Base-by-base conservation (phyloP, 208 protist species). In the Leishmania martiniquensis region DNA sequence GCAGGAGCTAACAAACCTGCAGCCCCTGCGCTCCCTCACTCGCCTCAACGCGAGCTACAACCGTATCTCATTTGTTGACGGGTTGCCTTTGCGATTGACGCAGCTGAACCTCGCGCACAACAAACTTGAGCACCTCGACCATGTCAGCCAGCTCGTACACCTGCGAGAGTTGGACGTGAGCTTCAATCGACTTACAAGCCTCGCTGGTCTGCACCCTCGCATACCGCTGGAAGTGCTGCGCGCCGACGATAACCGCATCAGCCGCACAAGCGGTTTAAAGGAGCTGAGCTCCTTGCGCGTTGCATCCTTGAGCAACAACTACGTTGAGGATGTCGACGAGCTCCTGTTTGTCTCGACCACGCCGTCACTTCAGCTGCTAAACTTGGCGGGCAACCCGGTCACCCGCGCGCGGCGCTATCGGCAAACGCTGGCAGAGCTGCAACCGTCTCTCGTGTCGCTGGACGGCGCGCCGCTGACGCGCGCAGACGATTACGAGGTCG, bases 21-120 rank as follows among this genome's bases (percentile, higher is more conserved):
- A 95, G 37, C 76, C 85, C 5, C 87, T 97, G 34, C 78, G 79
- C 32, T 83, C 89, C 4, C 87, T 97, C 7, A 71, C 78, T 7
- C 81, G 77, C 32, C 84, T 98, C 45, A 85, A 95, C 70, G 87
- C 82, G 54, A 94, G 89, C 69, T 87, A 94, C 82, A 98, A 98
- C 76, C 77, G 73, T 67, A 90, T 98, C 32, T 55, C 47, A 34
- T 32, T 68, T 34, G 75, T 98, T 1, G 69, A 68, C 15, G 85
- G 83, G 2, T 80, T 98, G 25, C 94, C 94, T 37, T 29, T 93
- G 39, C 76, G 66, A 1, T 77, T 98, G 42, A 93, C 88, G 29
- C 82, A 88, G 32, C 77, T 98, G 49, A 84, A 98, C 78, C 51
- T 98, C 4, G 83, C 89, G 1, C 89, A 96, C 83, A 98, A 98